phyloP scores from a whole-genome alignment of 208 protist species.

The Leishmania turanica region DNA sequence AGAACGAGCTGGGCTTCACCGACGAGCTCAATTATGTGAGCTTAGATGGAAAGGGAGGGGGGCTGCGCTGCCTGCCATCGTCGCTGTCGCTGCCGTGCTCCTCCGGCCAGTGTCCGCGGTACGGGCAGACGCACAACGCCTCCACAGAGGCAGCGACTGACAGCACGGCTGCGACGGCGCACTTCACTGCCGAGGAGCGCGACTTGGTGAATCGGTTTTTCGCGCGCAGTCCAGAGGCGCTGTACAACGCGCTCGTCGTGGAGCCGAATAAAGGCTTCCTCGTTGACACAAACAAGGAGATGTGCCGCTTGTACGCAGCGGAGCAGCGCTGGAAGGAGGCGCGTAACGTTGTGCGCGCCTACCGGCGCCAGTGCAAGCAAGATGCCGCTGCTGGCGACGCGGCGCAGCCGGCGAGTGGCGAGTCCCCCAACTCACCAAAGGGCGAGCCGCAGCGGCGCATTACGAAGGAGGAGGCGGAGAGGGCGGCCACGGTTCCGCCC shows the following conservation, averaged over 20 bases:
- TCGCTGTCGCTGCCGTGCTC: background rate
- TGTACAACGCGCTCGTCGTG: conserved; percentile 41
- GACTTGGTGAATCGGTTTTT: conserved; percentile 29
- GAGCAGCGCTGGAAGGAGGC: conserved; percentile 46
- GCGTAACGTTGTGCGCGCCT: conserved; percentile 31
- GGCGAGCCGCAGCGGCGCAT: conserved; percentile 3
- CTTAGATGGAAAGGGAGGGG: background rate
- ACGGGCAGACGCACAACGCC: background rate
- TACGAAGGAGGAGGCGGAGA: conserved; percentile 24
- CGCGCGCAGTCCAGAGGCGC: conserved; percentile 30
- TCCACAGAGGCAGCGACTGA: conserved; percentile 5
- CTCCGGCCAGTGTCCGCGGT: background rate
- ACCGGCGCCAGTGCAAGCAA: conserved; percentile 32
- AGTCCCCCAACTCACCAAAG: background rate
- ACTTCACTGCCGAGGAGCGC: conserved; percentile 24
- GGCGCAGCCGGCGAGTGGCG: background rate
- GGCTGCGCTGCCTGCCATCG: conserved; percentile 1
- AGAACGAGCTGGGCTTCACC: background rate
- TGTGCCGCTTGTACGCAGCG: conserved; percentile 46
- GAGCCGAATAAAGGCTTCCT: conserved; percentile 37
- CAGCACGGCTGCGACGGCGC: background rate
- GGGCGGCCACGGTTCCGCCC: conserved; percentile 32
- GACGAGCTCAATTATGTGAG: background rate
- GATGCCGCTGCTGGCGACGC: conserved; percentile 4
- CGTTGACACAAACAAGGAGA: conserved; percentile 62